Conservation (phyloP, 1,284 basidiomycete genomes). For the Laetiporus sulphureus region DNA sequence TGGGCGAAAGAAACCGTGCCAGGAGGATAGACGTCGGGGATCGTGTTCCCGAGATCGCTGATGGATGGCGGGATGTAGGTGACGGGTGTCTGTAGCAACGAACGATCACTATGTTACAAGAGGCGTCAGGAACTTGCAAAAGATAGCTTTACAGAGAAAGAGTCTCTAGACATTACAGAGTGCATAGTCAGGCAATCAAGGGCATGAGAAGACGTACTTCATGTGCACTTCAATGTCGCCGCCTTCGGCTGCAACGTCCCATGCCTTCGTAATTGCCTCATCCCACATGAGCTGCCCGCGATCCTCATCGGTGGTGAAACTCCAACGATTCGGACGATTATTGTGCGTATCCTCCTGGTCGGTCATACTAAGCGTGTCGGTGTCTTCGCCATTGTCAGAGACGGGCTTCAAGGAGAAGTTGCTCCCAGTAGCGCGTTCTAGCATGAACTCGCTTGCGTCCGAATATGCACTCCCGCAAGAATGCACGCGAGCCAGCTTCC, state of each 20-base stretch:
- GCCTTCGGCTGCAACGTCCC: background rate
- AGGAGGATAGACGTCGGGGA: conserved; percentile 7
- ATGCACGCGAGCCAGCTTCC: background rate
- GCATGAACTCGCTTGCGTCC: background rate
- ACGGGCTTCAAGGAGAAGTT: background rate
- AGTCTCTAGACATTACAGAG: too few relatives aligned
- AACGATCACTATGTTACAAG: too few relatives aligned
- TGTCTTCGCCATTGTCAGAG: background rate
- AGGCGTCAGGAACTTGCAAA: too few relatives aligned
- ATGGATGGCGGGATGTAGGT: conserved; percentile 36
- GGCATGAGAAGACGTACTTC: too few relatives aligned
- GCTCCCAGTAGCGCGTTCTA: too few relatives aligned
- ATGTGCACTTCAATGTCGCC: too few relatives aligned
- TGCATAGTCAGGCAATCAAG: background rate
- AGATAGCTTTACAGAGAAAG: too few relatives aligned
- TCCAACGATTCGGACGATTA: too few relatives aligned
- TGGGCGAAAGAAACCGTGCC: background rate
- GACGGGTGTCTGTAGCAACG: too few relatives aligned
- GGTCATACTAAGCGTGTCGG: background rate
- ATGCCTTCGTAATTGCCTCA: background rate
- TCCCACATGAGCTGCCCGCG: background rate
- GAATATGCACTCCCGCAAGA: background rate
- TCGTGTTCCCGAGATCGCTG: conserved; percentile 28
- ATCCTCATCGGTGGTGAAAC: background rate
- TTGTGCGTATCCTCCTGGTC: background rate